Evolutionary conservation across 2,329 filamentous ascomycete species (phyloP), one percentile per base, ranked within the genome.

Genomic region (Phialocephala sp.): DNA sequence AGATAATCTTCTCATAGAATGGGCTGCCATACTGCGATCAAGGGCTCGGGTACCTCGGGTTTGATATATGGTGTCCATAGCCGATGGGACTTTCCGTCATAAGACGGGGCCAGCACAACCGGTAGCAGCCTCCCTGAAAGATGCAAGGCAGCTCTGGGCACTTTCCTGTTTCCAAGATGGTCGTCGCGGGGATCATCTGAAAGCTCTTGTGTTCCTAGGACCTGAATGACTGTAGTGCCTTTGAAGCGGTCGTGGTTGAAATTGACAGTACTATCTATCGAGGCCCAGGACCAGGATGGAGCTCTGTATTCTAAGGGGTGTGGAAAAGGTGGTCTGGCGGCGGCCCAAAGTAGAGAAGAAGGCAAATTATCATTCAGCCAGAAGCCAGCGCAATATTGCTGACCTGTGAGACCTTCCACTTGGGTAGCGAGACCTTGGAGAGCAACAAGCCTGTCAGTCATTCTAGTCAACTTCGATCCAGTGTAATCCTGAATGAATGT

Each of bases 261-360:
- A 12, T 41, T 52, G 12, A 59, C 18, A 4, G 35, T 22, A 8
- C 60, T 35, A 55, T 62, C 60, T 14, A 62, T 50, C 8, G 39
- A 52, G 15, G 47, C 47, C 60, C 60, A 62, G 15, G 60, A 62
- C 60, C 60, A 62, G 15, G 60, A 55, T 15, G 60, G 60, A 9
- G 60, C 60, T 6, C 35, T n/a, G 22, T 56, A 55, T 39, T 55
- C 35, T 20, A 24, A 8, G 4, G 60, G 47, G 3, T 18, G 3
- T 55, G 11, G 37, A 18, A 18, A 12, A 12, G 11, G 11, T 3
- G 37, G 37, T 12, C 11, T 12, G 11, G 37, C 11, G 11, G 37
- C 37, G 9, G 11, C 15, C 37, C 37, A 41, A 12, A 41, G 15
- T 12, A 41, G 37, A 12, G 37, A 41, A 12, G 15, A 18, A 41